A percentile compares a stretch with the other conserved stretches of the same genome.
Evolutionary conservation across 208 protist species (phyloP).

Genomic region (Balamuthia mandrillaris): DNA sequence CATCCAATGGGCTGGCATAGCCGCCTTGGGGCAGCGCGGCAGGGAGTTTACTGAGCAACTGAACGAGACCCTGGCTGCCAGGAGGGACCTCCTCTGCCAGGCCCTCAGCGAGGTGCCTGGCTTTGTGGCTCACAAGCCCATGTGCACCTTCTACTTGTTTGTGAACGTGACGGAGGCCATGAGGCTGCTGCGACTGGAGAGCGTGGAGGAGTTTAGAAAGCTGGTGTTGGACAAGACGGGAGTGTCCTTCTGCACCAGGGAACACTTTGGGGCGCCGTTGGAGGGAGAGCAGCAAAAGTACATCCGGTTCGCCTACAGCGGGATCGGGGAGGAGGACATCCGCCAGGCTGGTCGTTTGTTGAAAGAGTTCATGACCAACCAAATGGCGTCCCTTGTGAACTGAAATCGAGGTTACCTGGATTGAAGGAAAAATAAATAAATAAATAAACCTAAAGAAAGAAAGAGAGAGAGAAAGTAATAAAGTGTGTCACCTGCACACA

Average conservation of each 20-base stretch:
- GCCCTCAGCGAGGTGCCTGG: conserved; percentile 25
- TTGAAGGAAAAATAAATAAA: no score
- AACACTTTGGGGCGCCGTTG: conserved; percentile 41
- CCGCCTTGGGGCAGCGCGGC: neutral
- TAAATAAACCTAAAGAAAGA: no score
- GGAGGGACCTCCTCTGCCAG: conserved; percentile 31
- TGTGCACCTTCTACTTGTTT: conserved; percentile 43
- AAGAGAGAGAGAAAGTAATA: no score
- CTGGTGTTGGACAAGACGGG: conserved; percentile 27
- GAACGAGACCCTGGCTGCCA: neutral
- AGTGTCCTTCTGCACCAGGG: conserved; percentile 39
- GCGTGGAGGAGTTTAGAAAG: conserved; percentile 28
- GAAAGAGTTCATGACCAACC: conserved; percentile 40
- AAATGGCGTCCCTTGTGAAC: no score
- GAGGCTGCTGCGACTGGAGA: neutral
- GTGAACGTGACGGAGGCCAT: conserved; percentile 48
- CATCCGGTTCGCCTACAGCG: conserved; percentile 39
- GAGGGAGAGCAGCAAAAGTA: conserved; percentile 28
- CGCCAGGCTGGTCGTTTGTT: neutral
- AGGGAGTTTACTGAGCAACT: neutral
- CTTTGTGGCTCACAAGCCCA: conserved; percentile 30
- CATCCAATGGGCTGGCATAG: conserved; percentile 39
- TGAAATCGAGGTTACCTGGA: no score
- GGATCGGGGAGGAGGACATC: conserved; percentile 28
- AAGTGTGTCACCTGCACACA: no score